phyloP scores from a whole-genome alignment of 306 rosid species.

The Macrotyloma uniflorum region DNA sequence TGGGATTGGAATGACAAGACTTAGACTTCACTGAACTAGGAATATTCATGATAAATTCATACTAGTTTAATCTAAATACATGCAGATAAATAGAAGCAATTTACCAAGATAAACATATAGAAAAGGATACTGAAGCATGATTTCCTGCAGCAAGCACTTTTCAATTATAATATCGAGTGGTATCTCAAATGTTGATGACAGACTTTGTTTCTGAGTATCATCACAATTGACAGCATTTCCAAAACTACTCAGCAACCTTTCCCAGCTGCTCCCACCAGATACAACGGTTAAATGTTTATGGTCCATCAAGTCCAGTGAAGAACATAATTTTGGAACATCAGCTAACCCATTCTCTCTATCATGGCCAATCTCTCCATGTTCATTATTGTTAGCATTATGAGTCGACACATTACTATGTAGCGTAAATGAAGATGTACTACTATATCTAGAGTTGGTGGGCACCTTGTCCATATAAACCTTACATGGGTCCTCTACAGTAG shows the following conservation, averaged over 20 bases:
- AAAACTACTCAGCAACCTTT: conserved; percentile 67
- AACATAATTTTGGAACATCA: conserved; percentile 36
- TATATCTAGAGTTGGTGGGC: conserved; percentile 40
- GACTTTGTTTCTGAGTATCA: conserved; percentile 47
- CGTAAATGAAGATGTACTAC: conserved; percentile 39
- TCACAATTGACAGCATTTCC: conserved; percentile 36
- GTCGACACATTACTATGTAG: conserved; percentile 41
- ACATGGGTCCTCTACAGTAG: conserved; percentile 75
- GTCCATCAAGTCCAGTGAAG: conserved; percentile 46
- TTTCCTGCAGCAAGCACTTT: conserved; percentile 91
- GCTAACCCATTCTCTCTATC: conserved; percentile 45
- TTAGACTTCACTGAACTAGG: background rate
- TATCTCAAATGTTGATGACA: conserved; percentile 57
- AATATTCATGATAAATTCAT: conserved; percentile 19
- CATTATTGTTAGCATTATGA: conserved; percentile 41
- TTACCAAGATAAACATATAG: conserved; percentile 30
- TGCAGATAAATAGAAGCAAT: conserved; percentile 20
- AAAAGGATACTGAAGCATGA: conserved; percentile 92
- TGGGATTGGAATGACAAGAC: background rate
- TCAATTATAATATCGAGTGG: conserved; percentile 89
- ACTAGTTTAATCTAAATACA: conserved; percentile 3
- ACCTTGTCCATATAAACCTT: conserved; percentile 58
- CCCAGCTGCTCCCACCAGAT: conserved; percentile 95
- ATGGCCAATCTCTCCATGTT: conserved; percentile 36
- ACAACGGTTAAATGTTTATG: conserved; percentile 41